Conservation (phyloP, 352 stramenopile species). For the Pythium brachiatum region DNA sequence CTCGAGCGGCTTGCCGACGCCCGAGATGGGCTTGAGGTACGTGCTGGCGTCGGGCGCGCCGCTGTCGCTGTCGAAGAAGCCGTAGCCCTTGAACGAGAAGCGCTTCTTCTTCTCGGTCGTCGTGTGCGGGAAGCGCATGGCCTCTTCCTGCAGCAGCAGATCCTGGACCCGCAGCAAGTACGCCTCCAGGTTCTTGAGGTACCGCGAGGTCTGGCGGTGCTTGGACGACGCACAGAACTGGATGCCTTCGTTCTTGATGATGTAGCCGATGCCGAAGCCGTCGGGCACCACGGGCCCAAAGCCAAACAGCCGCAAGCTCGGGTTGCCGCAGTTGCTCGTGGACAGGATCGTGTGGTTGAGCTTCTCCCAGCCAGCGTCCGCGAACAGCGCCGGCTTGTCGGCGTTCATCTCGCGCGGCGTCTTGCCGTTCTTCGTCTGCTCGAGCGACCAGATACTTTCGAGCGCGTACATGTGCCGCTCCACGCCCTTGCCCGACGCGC, state of each 20-base stretch:
- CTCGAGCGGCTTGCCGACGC: conserved; percentile 23
- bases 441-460: conserved; percentile 83
- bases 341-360: conserved; percentile 95
- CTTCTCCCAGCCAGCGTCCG: conserved; percentile 83
- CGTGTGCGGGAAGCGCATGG: conserved; percentile 72
- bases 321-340: conserved; percentile 97
- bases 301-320: conserved; percentile 91
- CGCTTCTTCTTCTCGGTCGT: conserved; percentile 42
- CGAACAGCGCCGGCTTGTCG: conserved; percentile 79
- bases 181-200: conserved; percentile 77
- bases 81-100: conserved; percentile 68
- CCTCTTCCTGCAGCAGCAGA: conserved; percentile 73
- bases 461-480: conserved; percentile 95
- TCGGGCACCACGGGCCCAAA: conserved; percentile 93
- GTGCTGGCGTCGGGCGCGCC: conserved; percentile 6
- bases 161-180: conserved; percentile 81
- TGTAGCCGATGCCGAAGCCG: conserved; percentile 97
- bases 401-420: conserved; percentile 27
- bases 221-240: conserved; percentile 85
- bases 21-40: conserved; percentile 25
- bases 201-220: conserved; percentile 81
- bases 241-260: conserved; percentile 95
- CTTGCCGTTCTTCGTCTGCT: conserved; percentile 33
- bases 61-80: conserved; percentile 65
- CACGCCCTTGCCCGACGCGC: conserved; percentile 87